Evolutionary conservation across 352 stramenopile species (phyloP).

Genomic region (Peronospora farinosa): DNA sequence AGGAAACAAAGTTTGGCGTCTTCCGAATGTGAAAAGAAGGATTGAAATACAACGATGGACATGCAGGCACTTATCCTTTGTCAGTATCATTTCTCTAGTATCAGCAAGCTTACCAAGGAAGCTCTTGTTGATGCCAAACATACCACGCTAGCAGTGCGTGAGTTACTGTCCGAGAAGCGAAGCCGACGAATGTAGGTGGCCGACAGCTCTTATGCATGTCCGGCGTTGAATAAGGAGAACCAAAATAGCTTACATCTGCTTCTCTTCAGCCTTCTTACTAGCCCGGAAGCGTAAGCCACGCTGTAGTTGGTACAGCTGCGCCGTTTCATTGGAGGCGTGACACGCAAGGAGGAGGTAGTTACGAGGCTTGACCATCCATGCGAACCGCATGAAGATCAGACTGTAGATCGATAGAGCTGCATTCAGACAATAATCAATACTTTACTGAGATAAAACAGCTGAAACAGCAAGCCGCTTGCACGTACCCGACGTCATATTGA

Average conservation of each 20-base stretch:
- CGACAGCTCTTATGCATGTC: slow-evolving; percentile 4
- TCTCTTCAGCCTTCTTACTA: slow-evolving; percentile 32
- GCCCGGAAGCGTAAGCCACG: slow-evolving; percentile 41
- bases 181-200: not conserved
- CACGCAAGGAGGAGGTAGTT: slow-evolving; percentile 84
- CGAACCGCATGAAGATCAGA: slow-evolving; percentile 86
- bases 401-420: slow-evolving; percentile 79
- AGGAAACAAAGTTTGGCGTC: slow-evolving; percentile 92
- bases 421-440: not conserved
- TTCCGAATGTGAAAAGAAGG: slow-evolving; percentile 88
- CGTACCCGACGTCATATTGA: slow-evolving; percentile 82
- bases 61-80: slow-evolving; percentile 7
- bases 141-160: slow-evolving; percentile 4
- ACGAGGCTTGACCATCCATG: slow-evolving; percentile 83
- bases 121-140: slow-evolving; percentile 19
- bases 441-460: too few species aligned
- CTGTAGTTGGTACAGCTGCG: slow-evolving; percentile 80
- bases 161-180: slow-evolving; percentile 13
- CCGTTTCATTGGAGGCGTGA: slow-evolving; percentile 76
- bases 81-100: slow-evolving; percentile 23
- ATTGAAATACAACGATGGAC: slow-evolving; percentile 1
- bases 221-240: slow-evolving; percentile 11
- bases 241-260: slow-evolving; percentile 14
- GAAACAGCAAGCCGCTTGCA: not conserved
- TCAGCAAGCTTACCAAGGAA: slow-evolving; percentile 15